These are phyloP conservation scores for Suillus placidus DNA, from an alignment of 768 basidiomycete genomes.

Conservation along the genomic window DNA sequence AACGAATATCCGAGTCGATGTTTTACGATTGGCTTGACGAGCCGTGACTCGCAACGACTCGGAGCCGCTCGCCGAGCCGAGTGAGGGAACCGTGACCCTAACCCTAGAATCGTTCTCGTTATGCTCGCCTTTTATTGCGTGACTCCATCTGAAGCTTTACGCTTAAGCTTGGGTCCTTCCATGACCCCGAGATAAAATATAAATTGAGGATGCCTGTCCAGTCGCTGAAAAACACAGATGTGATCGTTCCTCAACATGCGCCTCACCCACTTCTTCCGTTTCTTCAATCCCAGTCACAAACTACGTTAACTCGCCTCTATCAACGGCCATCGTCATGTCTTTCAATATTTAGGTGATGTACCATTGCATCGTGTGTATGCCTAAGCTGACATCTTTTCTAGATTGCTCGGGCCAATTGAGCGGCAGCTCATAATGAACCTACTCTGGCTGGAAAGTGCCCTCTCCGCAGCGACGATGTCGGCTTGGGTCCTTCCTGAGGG, in stretches of 20 bases:
- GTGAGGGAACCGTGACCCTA: not conserved
- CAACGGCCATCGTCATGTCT: conserved; percentile 87
- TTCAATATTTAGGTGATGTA: conserved; percentile 76
- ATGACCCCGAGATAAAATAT: conserved; percentile 3
- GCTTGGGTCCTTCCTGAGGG: conserved; percentile 78
- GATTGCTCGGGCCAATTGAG: conserved; percentile 76
- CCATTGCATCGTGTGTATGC: not conserved
- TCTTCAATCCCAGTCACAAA: conserved; percentile 79
- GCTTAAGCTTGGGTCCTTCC: not conserved
- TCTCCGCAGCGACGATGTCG: conserved; percentile 66
- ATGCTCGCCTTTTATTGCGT: not conserved
- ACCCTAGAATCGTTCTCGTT: not conserved
- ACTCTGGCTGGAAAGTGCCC: conserved; percentile 83
- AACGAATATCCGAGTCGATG: not conserved
- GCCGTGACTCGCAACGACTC: not conserved
- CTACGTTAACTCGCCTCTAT: conserved; percentile 76
- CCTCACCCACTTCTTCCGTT: conserved; percentile 79
- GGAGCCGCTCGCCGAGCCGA: not conserved
- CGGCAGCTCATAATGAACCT: conserved; percentile 87
- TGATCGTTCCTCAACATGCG: conserved; percentile 25
- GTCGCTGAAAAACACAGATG: conserved; percentile 8
- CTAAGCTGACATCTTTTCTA: conserved; percentile 31
- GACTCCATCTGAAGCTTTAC: not conserved
- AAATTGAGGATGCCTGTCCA: conserved; percentile 10
- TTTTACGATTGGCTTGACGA: not conserved